phyloP scores from a whole-genome alignment of 2,329 filamentous ascomycete genomes.

The Colletotrichum chlorophyti region DNA sequence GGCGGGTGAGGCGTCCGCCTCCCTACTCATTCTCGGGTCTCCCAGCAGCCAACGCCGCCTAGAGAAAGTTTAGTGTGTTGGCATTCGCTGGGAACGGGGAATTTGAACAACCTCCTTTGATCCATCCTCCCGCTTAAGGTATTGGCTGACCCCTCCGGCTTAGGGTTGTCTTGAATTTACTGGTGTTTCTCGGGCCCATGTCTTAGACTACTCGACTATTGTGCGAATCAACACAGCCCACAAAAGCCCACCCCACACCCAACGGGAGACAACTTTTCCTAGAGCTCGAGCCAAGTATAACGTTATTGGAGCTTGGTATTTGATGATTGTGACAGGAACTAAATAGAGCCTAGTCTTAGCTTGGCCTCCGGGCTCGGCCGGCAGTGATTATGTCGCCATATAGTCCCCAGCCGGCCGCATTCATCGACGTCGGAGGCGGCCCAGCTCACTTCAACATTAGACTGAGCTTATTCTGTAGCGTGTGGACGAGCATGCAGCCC shows the following conservation, averaged over 20 bases:
- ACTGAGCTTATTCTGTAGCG: not conserved
- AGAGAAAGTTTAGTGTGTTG: not conserved
- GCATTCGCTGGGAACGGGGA: constrained; percentile 9
- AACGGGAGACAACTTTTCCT: constrained; percentile 8
- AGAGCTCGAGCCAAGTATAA: not conserved
- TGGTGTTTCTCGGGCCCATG: constrained; percentile 3
- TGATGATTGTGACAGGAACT: not conserved
- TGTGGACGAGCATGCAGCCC: not conserved
- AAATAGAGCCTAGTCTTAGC: not conserved
- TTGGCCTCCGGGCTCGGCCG: not conserved
- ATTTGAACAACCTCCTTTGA: not conserved
- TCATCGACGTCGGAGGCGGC: not conserved
- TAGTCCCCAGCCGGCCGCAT: constrained; percentile 13
- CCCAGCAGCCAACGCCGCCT: no score
- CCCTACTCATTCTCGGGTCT: not conserved
- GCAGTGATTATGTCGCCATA: constrained; percentile 9
- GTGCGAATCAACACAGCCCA: not conserved
- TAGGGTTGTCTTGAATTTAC: not conserved
- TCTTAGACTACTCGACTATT: not conserved
- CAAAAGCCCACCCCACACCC: constrained; percentile 7
- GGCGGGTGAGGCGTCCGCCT: constrained; percentile 16
- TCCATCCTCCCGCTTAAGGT: not conserved
- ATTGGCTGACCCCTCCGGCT: not conserved
- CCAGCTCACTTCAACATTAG: not conserved
- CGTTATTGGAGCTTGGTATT: constrained; percentile 2